phyloP scores from a whole-genome alignment of 225 moss, liverwort and hornwort species.

The Sphagnum tenellum region DNA sequence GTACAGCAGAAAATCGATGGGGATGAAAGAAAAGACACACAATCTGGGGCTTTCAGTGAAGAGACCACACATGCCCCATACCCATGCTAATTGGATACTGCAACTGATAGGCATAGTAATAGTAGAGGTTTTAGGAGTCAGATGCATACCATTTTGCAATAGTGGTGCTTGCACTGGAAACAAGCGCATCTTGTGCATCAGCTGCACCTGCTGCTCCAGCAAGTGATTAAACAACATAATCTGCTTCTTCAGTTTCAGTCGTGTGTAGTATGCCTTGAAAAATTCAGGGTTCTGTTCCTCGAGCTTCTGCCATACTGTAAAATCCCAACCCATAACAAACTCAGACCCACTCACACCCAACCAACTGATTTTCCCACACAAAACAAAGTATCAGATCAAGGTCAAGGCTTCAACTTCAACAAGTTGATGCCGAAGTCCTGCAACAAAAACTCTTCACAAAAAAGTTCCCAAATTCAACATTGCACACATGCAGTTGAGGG shows the following conservation, averaged over 20 bases:
- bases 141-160: slow-evolving; percentile 94
- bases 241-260: slow-evolving; percentile 95
- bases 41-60: too few relatives aligned
- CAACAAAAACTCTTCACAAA: neutral
- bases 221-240: slow-evolving; percentile 93
- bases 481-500: neutral
- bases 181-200: slow-evolving; percentile 88
- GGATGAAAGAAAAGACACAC: too few relatives aligned
- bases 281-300: slow-evolving; percentile 98
- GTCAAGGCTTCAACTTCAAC: neutral
- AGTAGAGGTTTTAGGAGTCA: slow-evolving; percentile 17
- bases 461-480: too few relatives aligned
- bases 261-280: slow-evolving; percentile 95
- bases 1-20: neutral
- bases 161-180: slow-evolving; percentile 48
- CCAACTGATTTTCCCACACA: too few relatives aligned
- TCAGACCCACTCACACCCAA: too few relatives aligned
- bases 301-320: slow-evolving; percentile 92
- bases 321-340: neutral
- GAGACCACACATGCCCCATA: too few relatives aligned
- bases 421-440: neutral
- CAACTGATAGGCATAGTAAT: neutral
- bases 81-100: neutral
- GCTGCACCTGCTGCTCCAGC: slow-evolving; percentile 77
- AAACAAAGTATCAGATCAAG: neutral